These are phyloP conservation scores for Podila epigama DNA, from an alignment of 192 early-diverging fungal genomes.

Conservation along the genomic window DNA sequence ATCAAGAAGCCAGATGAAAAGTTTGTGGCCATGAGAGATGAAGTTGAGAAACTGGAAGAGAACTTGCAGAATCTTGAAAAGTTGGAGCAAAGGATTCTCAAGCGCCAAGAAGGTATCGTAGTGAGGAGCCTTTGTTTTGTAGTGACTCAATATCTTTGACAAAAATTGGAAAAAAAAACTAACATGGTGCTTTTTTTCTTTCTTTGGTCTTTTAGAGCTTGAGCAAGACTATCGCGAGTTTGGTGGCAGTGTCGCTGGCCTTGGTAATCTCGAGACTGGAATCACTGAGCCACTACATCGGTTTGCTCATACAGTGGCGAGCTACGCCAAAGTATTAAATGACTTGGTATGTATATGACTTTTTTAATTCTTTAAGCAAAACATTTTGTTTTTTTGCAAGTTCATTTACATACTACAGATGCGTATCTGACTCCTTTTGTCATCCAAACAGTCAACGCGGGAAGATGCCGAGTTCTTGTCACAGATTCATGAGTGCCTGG, in stretches of 20 bases:
- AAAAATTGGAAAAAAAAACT: background rate
- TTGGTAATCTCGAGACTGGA: slow-evolving; percentile 87
- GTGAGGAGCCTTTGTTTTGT: too few species aligned
- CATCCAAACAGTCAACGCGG: slow-evolving; percentile 40
- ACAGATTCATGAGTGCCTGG: slow-evolving; percentile 85
- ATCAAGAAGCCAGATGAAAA: slow-evolving; percentile 87
- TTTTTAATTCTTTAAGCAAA: background rate
- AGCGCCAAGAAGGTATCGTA: slow-evolving; percentile 67
- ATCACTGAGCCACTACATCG: slow-evolving; percentile 79
- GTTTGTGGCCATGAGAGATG: slow-evolving; percentile 85
- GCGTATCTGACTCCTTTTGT: too few species aligned
- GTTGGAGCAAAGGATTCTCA: slow-evolving; percentile 76
- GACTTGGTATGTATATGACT: slow-evolving; percentile 62
- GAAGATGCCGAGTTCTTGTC: slow-evolving; percentile 80
- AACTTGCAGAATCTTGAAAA: slow-evolving; percentile 89
- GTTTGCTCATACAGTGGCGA: slow-evolving; percentile 76
- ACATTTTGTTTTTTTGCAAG: background rate
- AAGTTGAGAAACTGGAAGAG: slow-evolving; percentile 84
- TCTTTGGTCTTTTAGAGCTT: slow-evolving; percentile 60
- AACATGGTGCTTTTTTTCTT: background rate
- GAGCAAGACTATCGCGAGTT: slow-evolving; percentile 83
- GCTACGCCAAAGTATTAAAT: slow-evolving; percentile 70
- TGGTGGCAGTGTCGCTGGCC: slow-evolving; percentile 74
- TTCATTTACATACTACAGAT: too few species aligned
- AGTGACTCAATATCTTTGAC: too few species aligned